Conservation (phyloP, 164 flowering plant species). For the Santalum album region DNA sequence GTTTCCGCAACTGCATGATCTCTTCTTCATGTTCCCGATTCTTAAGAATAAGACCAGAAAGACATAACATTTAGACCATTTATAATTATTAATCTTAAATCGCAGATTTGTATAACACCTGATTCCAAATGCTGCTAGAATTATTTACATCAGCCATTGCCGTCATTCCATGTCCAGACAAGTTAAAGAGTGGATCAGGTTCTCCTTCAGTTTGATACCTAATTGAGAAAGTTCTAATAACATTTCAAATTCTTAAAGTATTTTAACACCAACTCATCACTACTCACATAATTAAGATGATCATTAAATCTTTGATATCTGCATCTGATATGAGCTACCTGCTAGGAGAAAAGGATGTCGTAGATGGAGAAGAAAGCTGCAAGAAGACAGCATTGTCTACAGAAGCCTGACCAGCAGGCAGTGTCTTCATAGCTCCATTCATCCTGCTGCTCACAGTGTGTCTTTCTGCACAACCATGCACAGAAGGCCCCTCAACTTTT, state of each 20-base stretch:
- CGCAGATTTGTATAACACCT: constrained; percentile 32
- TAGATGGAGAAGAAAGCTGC: constrained; percentile 53
- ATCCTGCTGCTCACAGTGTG: constrained; percentile 26
- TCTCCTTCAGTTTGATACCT: constrained; percentile 58
- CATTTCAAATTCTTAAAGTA: neutral
- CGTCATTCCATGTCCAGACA: constrained; percentile 48
- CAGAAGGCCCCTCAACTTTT: constrained; percentile 14
- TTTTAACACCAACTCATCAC: no score
- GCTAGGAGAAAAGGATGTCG: constrained; percentile 43
- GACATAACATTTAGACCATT: constrained; percentile 5
- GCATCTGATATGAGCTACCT: constrained; percentile 28
- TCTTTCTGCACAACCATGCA: constrained; percentile 22
- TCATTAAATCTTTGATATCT: neutral
- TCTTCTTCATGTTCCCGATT: constrained; percentile 80
- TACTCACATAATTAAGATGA: neutral
- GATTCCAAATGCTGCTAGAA: constrained; percentile 46
- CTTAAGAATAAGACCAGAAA: constrained; percentile 54
- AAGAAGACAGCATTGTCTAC: constrained; percentile 36
- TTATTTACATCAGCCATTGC: constrained; percentile 47
- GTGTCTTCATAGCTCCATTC: constrained; percentile 39
- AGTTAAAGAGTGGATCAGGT: constrained; percentile 32
- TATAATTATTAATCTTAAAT: neutral
- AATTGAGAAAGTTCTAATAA: constrained; percentile 1
- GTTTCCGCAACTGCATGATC: constrained; percentile 59
- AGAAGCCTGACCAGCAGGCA: constrained; percentile 27